Percentiles rank a stretch among this genome's conserved stretches.
phyloP scores from a whole-genome alignment of 768 basidiomycete genomes.

The Hericium coralloides region DNA sequence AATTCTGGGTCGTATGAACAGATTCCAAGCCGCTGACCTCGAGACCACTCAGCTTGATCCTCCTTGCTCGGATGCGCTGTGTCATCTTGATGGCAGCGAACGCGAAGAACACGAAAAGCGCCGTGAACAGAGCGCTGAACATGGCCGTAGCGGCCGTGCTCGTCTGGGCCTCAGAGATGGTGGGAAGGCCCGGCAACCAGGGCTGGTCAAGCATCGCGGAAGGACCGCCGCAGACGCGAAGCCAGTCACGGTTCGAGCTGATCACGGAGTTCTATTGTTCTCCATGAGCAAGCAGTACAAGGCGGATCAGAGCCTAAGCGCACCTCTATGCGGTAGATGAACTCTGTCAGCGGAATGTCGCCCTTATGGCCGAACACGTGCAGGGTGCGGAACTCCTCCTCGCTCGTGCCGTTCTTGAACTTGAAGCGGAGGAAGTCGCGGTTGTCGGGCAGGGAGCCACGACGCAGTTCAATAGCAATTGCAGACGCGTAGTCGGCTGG shows the following conservation, averaged over 20 bases:
- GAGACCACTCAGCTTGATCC: not conserved
- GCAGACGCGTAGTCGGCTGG: conserved; percentile 69
- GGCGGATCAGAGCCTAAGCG: conserved; percentile 9
- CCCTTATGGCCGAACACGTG: conserved; percentile 67
- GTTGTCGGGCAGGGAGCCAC: conserved; percentile 63
- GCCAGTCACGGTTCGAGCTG: conserved; percentile 36
- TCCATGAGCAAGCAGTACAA: not conserved
- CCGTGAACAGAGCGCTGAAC: conserved; percentile 12
- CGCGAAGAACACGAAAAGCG: conserved; percentile 10
- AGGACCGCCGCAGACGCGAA: conserved; percentile 27
- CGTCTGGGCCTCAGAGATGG: not conserved
- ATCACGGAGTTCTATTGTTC: conserved; percentile 33
- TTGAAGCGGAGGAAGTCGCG: conserved; percentile 79
- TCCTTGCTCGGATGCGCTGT: conserved; percentile 7
- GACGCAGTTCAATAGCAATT: conserved; percentile 70
- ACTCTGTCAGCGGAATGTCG: conserved; percentile 77
- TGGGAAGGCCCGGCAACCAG: conserved; percentile 5
- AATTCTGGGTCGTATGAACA: not conserved
- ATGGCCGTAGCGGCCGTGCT: conserved; percentile 6
- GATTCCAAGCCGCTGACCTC: not conserved
- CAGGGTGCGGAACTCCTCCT: conserved; percentile 51
- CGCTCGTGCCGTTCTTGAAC: conserved; percentile 74
- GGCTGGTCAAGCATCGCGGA: not conserved
- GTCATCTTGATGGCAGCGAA: conserved; percentile 5
- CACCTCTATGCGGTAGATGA: conserved; percentile 78